Percentiles rank a stretch among this genome's conserved stretches.
phyloP scores from a whole-genome alignment of 345 rosid species.

The Lepidium didymum region DNA sequence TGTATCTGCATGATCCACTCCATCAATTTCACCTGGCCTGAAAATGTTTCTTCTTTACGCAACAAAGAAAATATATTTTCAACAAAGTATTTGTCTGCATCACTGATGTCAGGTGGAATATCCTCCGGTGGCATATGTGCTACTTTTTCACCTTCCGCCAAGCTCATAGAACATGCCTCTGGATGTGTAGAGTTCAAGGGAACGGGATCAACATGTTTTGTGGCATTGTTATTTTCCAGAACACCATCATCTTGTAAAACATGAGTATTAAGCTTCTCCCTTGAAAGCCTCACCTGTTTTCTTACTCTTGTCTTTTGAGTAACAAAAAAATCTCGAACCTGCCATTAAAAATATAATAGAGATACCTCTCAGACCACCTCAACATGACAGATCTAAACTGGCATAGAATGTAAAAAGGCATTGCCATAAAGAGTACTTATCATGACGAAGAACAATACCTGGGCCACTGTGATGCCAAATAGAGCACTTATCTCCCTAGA shows the following conservation, averaged over 20 bases:
- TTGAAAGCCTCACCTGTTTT: slow-evolving; percentile 66
- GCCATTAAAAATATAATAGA: slow-evolving; percentile 6
- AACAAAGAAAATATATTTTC: slow-evolving; percentile 58
- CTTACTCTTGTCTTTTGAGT: slow-evolving; percentile 86
- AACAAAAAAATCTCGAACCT: slow-evolving; percentile 89
- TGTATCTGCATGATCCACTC: slow-evolving; percentile 88
- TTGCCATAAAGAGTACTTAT: background rate
- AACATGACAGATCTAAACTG: background rate
- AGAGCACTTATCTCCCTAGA: slow-evolving; percentile 88
- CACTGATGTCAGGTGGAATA: slow-evolving; percentile 49
- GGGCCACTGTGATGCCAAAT: slow-evolving; percentile 77
- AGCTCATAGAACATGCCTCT: slow-evolving; percentile 34
- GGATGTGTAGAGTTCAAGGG: slow-evolving; percentile 32
- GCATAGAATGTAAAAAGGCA: background rate
- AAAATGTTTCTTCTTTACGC: slow-evolving; percentile 80
- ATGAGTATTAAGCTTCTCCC: slow-evolving; percentile 52
- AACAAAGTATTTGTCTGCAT: slow-evolving; percentile 60
- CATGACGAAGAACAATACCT: slow-evolving; percentile 39
- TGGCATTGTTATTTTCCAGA: slow-evolving; percentile 12
- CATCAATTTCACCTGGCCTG: slow-evolving; percentile 88
- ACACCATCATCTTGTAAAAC: slow-evolving; percentile 25
- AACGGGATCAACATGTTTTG: slow-evolving; percentile 16
- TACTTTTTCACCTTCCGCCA: slow-evolving; percentile 44
- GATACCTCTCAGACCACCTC: background rate
- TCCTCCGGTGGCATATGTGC: slow-evolving; percentile 49